Percentiles rank a stretch among this genome's conserved stretches.
These are phyloP conservation scores for Chimonanthus salicifolius DNA, from an alignment of 164 flowering plant species.

Conservation along the genomic window DNA sequence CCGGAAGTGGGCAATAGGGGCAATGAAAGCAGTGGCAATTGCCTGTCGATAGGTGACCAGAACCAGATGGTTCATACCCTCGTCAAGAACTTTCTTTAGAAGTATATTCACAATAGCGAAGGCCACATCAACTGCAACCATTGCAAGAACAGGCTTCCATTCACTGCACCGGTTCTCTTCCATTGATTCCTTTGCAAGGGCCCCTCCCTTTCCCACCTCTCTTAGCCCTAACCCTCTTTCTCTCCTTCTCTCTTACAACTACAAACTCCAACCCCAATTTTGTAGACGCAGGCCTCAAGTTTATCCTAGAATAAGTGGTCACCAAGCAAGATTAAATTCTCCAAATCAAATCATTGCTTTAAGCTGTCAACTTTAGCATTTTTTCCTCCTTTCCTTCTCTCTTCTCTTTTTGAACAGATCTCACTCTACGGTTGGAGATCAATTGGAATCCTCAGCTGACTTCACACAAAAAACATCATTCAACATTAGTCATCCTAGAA, in stretches of 20 bases:
- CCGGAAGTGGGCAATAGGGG: slow-evolving; percentile 58
- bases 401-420: slow-evolving; percentile 23
- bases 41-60: slow-evolving; percentile 53
- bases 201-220: neutral
- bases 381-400: slow-evolving; percentile 20
- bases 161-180: slow-evolving; percentile 27
- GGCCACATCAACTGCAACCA: slow-evolving; percentile 47
- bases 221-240: neutral
- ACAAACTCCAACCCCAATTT: slow-evolving; percentile 5
- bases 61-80: slow-evolving; percentile 49
- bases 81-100: slow-evolving; percentile 55
- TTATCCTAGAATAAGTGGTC: slow-evolving; percentile 27
- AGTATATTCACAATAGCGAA: slow-evolving; percentile 60
- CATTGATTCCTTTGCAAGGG: slow-evolving; percentile 13
- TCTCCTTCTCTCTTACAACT: neutral
- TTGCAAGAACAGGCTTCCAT: slow-evolving; percentile 49
- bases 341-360: slow-evolving; percentile 41
- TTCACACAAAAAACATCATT: slow-evolving; percentile 14
- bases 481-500: neutral
- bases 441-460: slow-evolving; percentile 21
- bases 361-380: slow-evolving; percentile 27
- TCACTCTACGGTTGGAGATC: slow-evolving; percentile 23
- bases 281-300: slow-evolving; percentile 7
- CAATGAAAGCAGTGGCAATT: slow-evolving; percentile 44
- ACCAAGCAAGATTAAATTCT: slow-evolving; percentile 53